These are phyloP conservation scores for Globisporangium yorkense DNA, from an alignment of 352 stramenopile species.

Conservation along the genomic window DNA sequence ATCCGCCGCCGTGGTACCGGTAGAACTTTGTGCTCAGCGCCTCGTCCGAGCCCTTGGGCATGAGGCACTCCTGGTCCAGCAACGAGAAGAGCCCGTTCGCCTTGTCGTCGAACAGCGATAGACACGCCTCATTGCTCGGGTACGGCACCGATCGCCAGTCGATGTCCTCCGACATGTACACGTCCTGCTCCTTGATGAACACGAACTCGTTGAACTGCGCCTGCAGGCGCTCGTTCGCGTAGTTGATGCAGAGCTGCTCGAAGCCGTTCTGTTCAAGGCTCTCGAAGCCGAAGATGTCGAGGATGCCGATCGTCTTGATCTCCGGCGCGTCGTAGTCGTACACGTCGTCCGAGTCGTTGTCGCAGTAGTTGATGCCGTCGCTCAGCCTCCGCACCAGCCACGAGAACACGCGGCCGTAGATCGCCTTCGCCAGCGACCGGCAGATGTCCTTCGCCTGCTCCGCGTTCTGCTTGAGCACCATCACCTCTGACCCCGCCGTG, in stretches of 20 bases:
- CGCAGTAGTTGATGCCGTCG: slow-evolving; percentile 73
- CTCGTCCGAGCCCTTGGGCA: slow-evolving; percentile 81
- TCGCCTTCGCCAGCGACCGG: slow-evolving; percentile 93
- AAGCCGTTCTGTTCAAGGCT: slow-evolving; percentile 77
- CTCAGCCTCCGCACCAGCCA: slow-evolving; percentile 90
- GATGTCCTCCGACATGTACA: slow-evolving; percentile 81
- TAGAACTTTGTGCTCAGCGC: slow-evolving; percentile 79
- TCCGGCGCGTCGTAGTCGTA: slow-evolving; percentile 25
- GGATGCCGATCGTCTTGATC: slow-evolving; percentile 73
- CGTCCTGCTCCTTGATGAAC: slow-evolving; percentile 80
- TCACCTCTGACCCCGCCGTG: slow-evolving; percentile 87
- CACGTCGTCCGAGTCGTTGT: slow-evolving; percentile 28
- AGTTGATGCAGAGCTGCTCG: slow-evolving; percentile 83
- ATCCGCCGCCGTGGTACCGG: slow-evolving; percentile 41
- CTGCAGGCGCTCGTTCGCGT: slow-evolving; percentile 75
- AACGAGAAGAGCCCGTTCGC: slow-evolving; percentile 73
- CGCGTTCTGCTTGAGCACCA: slow-evolving; percentile 70
- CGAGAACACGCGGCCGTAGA: slow-evolving; percentile 95
- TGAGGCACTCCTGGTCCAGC: slow-evolving; percentile 79
- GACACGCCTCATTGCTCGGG: slow-evolving; percentile 75
- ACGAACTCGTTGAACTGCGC: slow-evolving; percentile 88
- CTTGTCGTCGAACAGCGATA: slow-evolving; percentile 81
- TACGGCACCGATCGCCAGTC: slow-evolving; percentile 80
- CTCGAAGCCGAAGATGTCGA: slow-evolving; percentile 90
- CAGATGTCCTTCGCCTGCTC: slow-evolving; percentile 85